phyloP scores from a whole-genome alignment of 768 basidiomycete genomes.

The Krasilnikovozyma curviuscula region DNA sequence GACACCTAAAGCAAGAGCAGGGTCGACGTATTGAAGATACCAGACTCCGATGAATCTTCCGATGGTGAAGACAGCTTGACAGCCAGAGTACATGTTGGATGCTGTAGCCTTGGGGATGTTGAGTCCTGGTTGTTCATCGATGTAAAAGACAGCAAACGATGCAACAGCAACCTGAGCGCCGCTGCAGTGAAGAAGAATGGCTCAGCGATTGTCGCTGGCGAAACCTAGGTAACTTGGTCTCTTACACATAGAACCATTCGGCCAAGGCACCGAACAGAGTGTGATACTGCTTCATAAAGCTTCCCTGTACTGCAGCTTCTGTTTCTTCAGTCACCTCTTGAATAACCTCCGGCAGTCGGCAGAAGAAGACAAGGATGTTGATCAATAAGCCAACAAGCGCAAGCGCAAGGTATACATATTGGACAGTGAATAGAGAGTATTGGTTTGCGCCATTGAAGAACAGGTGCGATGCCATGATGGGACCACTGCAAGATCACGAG shows the following conservation, averaged over 20 bases:
- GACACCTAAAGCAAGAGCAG: constrained; percentile 14
- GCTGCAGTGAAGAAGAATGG: constrained; percentile 14
- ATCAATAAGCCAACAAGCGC: constrained; percentile 17
- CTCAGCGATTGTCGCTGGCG: background rate
- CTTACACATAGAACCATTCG: constrained; percentile 11
- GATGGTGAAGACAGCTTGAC: constrained; percentile 15
- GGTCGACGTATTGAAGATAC: constrained; percentile 14
- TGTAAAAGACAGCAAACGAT: constrained; percentile 17
- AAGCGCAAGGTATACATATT: constrained; percentile 22
- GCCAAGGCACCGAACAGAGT: constrained; percentile 17
- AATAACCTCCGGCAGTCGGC: constrained; percentile 20
- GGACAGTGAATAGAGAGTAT: constrained; percentile 14
- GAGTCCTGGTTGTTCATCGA: constrained; percentile 15
- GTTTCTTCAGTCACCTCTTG: constrained; percentile 14
- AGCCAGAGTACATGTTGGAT: constrained; percentile 17
- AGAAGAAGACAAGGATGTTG: constrained; percentile 16
- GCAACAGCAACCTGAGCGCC: constrained; percentile 26
- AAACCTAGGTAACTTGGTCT: background rate
- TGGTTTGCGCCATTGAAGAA: constrained; percentile 11
- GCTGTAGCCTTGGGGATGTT: constrained; percentile 11
- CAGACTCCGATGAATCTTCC: constrained; percentile 18
- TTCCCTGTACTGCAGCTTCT: constrained; percentile 1
- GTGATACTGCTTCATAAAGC: constrained; percentile 14
- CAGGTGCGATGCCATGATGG: constrained; percentile 14
- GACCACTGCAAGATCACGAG: background rate